Conservation (phyloP, 331 rosid species). For the Prunus yedoensis region DNA sequence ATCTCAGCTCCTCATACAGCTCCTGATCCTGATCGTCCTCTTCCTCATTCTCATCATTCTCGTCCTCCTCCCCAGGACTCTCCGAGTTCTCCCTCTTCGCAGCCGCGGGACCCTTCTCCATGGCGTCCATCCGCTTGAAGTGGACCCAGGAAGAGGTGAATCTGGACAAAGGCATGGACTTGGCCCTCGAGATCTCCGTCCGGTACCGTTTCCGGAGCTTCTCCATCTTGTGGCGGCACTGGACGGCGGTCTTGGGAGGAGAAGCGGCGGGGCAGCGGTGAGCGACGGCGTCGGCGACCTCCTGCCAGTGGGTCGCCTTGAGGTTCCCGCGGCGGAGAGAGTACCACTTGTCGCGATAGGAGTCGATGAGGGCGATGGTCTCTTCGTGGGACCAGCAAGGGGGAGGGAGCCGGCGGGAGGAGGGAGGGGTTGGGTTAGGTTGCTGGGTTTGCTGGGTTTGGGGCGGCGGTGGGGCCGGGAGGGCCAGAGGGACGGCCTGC, state of each 20-base stretch:
- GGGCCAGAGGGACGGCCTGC: slow-evolving; percentile 26
- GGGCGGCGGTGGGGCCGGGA: slow-evolving; percentile 30
- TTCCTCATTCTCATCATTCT: slow-evolving; percentile 30
- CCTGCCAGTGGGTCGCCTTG: slow-evolving; percentile 94
- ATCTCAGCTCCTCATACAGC: slow-evolving; percentile 59
- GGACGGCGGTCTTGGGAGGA: slow-evolving; percentile 85
- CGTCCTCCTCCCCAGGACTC: slow-evolving; percentile 40
- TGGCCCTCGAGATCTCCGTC: slow-evolving; percentile 77
- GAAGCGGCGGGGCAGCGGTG: slow-evolving; percentile 60
- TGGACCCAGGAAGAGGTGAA: slow-evolving; percentile 80
- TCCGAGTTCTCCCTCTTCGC: slow-evolving; percentile 50
- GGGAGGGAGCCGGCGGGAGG: slow-evolving; percentile 60
- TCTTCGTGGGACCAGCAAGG: slow-evolving; percentile 95
- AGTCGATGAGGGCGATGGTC: slow-evolving; percentile 78
- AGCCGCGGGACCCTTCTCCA: slow-evolving; percentile 77
- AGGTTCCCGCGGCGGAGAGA: slow-evolving; percentile 90
- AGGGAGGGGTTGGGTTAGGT: slow-evolving; percentile 37
- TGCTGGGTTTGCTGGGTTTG: slow-evolving; percentile 24
- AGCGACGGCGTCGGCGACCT: slow-evolving; percentile 78
- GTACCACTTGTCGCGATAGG: slow-evolving; percentile 92
- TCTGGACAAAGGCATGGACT: slow-evolving; percentile 60
- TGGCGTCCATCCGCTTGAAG: slow-evolving; percentile 83
- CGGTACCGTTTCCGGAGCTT: slow-evolving; percentile 88
- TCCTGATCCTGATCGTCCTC: slow-evolving; percentile 61
- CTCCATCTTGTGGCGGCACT: slow-evolving; percentile 98